phyloP scores from a whole-genome alignment of 371 early-diverging fungal genomes.

The Mucor sp. region DNA sequence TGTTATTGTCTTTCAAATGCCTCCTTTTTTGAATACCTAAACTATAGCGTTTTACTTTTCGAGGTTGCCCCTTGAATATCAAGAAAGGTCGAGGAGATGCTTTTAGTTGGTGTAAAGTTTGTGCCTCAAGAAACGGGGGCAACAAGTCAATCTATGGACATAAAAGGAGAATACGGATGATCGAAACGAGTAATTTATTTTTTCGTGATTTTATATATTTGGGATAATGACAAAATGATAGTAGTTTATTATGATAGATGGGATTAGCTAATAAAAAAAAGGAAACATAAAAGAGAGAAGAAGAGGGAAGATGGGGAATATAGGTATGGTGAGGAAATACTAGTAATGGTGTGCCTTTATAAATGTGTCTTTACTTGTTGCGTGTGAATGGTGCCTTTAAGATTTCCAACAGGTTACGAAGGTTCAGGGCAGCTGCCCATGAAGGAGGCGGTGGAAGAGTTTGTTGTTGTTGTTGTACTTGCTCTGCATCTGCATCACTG shows the following conservation, averaged over 20 bases:
- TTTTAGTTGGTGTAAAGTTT: no score
- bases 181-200: not conserved
- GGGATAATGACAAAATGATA: not conserved
- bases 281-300: no score
- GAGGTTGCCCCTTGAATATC: not conserved
- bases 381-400: constrained; percentile 20
- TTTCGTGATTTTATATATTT: not conserved
- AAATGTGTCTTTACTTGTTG: not conserved
- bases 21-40: no score
- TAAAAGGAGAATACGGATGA: not conserved
- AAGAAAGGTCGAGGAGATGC: no score
- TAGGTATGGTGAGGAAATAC: not conserved
- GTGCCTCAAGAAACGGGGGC: no score
- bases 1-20: not conserved
- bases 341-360: not conserved
- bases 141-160: not conserved
- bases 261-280: not conserved
- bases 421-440: constrained; percentile 12
- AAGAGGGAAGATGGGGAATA: not conserved
- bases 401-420: constrained; percentile 19
- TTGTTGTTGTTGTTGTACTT: not conserved
- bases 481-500: not conserved
- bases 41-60: not conserved
- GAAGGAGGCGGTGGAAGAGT: not conserved
- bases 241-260: not conserved